Evolutionary conservation across 768 basidiomycete species (phyloP).

Genomic region (Termitomyces sp.): DNA sequence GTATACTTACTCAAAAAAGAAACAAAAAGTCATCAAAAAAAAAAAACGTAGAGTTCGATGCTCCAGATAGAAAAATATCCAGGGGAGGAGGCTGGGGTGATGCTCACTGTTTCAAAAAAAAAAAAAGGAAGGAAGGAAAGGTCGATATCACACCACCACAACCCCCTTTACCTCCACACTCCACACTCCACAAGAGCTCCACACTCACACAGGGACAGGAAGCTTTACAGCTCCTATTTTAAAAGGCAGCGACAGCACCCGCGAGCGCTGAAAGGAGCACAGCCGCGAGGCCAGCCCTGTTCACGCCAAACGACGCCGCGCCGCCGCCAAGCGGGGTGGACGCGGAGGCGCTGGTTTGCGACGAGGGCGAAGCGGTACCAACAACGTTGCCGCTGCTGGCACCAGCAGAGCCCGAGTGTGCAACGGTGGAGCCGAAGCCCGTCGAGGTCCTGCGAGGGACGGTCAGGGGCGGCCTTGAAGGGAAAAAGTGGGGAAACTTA

Average conservation of each 20-base stretch:
- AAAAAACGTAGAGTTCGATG: too few relatives aligned
- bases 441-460: neutral
- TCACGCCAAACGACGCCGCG: constrained; percentile 21
- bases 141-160: too few relatives aligned
- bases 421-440: constrained; percentile 14
- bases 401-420: constrained; percentile 5
- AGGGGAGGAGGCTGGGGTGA: too few relatives aligned
- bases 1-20: too few relatives aligned
- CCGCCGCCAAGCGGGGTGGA: constrained; percentile 21
- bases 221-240: constrained; percentile 4
- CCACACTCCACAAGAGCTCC: too few relatives aligned
- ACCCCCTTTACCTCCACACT: too few relatives aligned
- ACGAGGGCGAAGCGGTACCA: constrained; percentile 2
- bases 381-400: constrained; percentile 4
- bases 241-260: constrained; percentile 42
- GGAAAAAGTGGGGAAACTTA: neutral
- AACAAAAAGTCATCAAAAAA: too few relatives aligned
- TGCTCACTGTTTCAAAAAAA: too few relatives aligned
- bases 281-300: constrained; percentile 26
- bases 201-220: too few relatives aligned
- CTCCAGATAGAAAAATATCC: too few relatives aligned
- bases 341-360: constrained; percentile 7
- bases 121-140: too few relatives aligned
- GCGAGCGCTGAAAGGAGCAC: constrained; percentile 40
- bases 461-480: neutral